These are phyloP conservation scores for Sechiopsis laciniata DNA, from an alignment of 306 rosid genomes.

Conservation along the genomic window DNA sequence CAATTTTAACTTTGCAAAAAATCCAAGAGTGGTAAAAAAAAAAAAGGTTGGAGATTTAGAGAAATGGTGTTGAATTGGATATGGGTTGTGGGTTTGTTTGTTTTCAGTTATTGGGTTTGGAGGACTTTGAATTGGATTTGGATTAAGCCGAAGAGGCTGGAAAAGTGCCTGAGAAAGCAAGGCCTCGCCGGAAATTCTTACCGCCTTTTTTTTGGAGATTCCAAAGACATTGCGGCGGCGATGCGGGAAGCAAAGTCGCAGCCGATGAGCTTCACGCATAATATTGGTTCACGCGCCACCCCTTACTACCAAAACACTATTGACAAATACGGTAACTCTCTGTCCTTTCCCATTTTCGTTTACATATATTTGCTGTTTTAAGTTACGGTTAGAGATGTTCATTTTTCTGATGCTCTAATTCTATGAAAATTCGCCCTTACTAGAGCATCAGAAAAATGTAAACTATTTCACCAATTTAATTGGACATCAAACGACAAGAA, in stretches of 20 bases:
- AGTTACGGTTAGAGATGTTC: too few species aligned
- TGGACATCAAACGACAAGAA: neutral
- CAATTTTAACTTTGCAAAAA: too few species aligned
- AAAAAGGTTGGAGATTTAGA: too few species aligned
- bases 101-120: neutral
- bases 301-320: neutral
- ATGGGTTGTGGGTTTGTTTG: neutral
- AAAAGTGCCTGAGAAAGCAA: neutral
- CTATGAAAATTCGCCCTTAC: too few species aligned
- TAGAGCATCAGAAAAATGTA: too few species aligned
- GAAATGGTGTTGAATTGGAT: neutral
- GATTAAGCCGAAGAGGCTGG: neutral
- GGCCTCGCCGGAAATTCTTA: conserved; percentile 4
- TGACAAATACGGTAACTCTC: neutral
- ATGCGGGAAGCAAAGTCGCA: neutral
- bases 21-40: too few species aligned
- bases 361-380: too few species aligned
- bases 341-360: too few species aligned
- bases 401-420: too few species aligned
- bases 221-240: neutral
- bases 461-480: too few species aligned
- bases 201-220: neutral
- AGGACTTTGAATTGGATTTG: neutral
- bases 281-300: neutral
- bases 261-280: neutral